Conservation (phyloP, 108 stramenopile species). For the Parmales sp. region DNA sequence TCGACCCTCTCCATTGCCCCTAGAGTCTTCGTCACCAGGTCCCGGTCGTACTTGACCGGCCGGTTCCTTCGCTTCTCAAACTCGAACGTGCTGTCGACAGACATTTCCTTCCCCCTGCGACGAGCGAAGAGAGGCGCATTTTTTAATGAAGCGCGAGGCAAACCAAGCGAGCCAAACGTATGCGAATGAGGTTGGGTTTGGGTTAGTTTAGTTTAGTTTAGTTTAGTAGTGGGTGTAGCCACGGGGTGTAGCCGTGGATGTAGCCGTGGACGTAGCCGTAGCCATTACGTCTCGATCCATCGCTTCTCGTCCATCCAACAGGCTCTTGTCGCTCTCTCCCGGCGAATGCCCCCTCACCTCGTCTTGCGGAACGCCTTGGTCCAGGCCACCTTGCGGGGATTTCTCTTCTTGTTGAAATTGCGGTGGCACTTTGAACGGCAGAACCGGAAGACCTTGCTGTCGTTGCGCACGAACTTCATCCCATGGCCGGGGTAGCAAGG, state of each 20-base stretch:
- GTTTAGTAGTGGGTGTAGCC: no score
- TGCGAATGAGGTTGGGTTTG: no score
- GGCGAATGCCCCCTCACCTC: no score
- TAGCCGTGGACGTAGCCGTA: no score
- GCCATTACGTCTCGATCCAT: no score
- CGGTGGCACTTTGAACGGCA: conserved; percentile 99
- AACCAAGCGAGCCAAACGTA: no score
- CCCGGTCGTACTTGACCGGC: conserved; percentile 92
- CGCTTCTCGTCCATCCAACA: no score
- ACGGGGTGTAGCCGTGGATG: no score
- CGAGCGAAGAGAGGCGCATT: no score
- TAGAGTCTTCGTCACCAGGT: conserved; percentile 93
- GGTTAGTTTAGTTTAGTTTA: no score
- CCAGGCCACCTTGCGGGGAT: conserved; percentile 98
- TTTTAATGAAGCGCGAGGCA: no score
- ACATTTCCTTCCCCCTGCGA: conserved; percentile 91
- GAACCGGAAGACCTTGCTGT: conserved; percentile 96
- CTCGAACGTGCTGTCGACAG: conserved; percentile 94
- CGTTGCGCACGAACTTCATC: conserved; percentile 95
- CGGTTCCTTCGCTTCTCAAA: conserved; percentile 97
- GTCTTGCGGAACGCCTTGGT: conserved; percentile 98
- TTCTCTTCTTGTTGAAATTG: conserved; percentile 96
- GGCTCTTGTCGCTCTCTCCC: no score
- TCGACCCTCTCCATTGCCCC: conserved; percentile 90
- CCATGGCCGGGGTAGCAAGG: conserved; percentile 98